Conservation (phyloP, 345 rosid species). For the Pugionium dolabratum region DNA sequence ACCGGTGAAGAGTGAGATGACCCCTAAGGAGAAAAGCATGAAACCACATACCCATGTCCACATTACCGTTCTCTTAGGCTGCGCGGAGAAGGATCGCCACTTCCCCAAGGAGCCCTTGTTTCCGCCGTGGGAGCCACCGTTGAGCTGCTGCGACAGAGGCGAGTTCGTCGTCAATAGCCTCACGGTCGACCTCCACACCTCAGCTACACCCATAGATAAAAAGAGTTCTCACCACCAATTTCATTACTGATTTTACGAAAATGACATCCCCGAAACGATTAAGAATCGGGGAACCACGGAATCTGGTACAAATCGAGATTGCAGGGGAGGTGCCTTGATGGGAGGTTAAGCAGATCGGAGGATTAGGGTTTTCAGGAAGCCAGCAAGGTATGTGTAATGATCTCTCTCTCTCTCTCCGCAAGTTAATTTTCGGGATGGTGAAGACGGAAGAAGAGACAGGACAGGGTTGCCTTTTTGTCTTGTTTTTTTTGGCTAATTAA, state of each 20-base stretch:
- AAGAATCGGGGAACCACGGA: conserved; percentile 34
- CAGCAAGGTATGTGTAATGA: background rate
- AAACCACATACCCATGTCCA: conserved; percentile 77
- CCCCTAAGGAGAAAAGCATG: conserved; percentile 84
- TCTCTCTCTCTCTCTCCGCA: conserved; percentile 21
- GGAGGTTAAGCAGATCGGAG: conserved; percentile 29
- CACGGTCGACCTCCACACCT: conserved; percentile 58
- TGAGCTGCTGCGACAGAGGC: conserved; percentile 61
- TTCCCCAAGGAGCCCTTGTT: conserved; percentile 44
- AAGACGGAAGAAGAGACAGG: conserved; percentile 29
- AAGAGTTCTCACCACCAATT: conserved; percentile 31
- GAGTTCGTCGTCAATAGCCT: conserved; percentile 54
- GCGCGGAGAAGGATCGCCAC: conserved; percentile 51
- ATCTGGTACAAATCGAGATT: conserved; percentile 10
- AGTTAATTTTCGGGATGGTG: conserved; percentile 28
- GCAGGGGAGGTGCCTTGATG: background rate
- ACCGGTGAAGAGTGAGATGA: conserved; percentile 90
- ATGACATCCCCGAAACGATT: conserved; percentile 38
- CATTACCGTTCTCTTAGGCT: conserved; percentile 50
- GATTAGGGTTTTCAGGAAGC: conserved; percentile 38
- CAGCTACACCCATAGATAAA: conserved; percentile 51
- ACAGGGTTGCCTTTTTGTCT: conserved; percentile 34
- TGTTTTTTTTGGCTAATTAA: background rate
- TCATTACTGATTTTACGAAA: conserved; percentile 46
- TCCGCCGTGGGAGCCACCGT: conserved; percentile 41